These are phyloP conservation scores for Ophiostoma sp. DNA, from an alignment of 2,329 filamentous ascomycete species.

Conservation along the genomic window DNA sequence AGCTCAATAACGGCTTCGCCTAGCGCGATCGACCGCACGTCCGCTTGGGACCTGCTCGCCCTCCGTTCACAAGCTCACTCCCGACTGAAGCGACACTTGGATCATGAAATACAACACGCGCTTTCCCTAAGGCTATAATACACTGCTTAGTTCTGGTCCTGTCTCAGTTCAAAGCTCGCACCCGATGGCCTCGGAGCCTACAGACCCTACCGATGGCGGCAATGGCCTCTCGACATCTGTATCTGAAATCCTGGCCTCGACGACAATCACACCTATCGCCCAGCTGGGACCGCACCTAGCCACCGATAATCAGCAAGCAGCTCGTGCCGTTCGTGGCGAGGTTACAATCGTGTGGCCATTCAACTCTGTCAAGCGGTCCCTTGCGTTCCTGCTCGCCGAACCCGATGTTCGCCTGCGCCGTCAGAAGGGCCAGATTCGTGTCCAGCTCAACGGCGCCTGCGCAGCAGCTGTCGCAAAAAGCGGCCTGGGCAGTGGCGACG, in stretches of 20 bases:
- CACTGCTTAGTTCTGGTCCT: neutral
- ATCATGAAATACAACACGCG: neutral
- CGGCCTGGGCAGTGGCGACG: conserved; percentile 72
- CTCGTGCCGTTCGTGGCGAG: conserved; percentile 56
- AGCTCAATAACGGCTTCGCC: too few species aligned
- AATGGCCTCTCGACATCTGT: neutral
- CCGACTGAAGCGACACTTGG: neutral
- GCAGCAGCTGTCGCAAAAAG: conserved; percentile 64
- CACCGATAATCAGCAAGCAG: conserved; percentile 32
- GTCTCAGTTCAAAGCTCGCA: neutral
- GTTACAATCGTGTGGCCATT: conserved; percentile 90
- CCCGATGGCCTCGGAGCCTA: conserved; percentile 2
- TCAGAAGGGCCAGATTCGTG: conserved; percentile 71
- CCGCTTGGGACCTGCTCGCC: too few species aligned
- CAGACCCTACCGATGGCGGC: neutral
- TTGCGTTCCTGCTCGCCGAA: conserved; percentile 78
- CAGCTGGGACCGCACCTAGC: conserved; percentile 47
- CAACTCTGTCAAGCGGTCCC: conserved; percentile 66
- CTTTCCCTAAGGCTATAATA: neutral
- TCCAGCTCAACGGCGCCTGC: conserved; percentile 64
- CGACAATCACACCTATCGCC: conserved; percentile 43
- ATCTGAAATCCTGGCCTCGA: conserved; percentile 24
- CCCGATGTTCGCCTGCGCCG: conserved; percentile 75
- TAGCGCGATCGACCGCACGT: too few species aligned
- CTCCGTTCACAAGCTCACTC: too few species aligned